Evolutionary conservation across 441 rosid species (phyloP).

Genomic region (Melastoma candidum): DNA sequence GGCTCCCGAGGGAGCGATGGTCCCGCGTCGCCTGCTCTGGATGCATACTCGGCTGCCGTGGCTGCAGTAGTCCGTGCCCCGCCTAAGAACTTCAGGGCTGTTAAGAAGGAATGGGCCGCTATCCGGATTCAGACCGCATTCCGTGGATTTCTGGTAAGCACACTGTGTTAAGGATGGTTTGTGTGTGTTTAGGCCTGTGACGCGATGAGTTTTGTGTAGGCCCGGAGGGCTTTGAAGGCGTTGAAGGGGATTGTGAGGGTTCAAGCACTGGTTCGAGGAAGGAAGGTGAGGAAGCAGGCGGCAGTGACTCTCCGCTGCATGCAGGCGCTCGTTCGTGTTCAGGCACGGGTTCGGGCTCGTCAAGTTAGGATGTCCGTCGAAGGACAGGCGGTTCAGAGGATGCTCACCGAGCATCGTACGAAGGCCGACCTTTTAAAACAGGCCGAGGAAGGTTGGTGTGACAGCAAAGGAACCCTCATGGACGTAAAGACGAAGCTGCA

Average conservation of each 20-base stretch:
- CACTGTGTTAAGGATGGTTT: not conserved
- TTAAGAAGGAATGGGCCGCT: constrained; percentile 74
- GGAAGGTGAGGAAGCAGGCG: constrained; percentile 43
- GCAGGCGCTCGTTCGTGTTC: constrained; percentile 43
- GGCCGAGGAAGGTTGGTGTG: constrained; percentile 17
- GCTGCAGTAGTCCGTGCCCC: constrained; percentile 67
- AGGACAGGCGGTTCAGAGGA: constrained; percentile 59
- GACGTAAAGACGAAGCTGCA: constrained; percentile 24
- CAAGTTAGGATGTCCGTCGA: constrained; percentile 22
- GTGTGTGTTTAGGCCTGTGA: too few relatives aligned
- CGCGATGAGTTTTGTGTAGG: constrained; percentile 24
- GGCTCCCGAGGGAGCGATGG: constrained; percentile 19
- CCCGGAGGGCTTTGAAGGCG: constrained; percentile 85
- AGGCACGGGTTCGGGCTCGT: constrained; percentile 32
- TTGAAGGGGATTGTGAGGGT: constrained; percentile 90
- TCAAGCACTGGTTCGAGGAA: constrained; percentile 88
- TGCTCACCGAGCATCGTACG: constrained; percentile 28
- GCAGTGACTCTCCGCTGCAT: constrained; percentile 35
- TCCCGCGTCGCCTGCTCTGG: constrained; percentile 29
- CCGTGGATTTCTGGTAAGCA: constrained; percentile 62
- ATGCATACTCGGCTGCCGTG: constrained; percentile 50
- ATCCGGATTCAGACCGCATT: constrained; percentile 72
- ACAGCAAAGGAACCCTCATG: constrained; percentile 15
- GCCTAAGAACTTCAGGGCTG: constrained; percentile 47
- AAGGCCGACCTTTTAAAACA: constrained; percentile 13